Base-by-base conservation (phyloP, 106 monocot genomes). In the Allium fistulosum region DNA sequence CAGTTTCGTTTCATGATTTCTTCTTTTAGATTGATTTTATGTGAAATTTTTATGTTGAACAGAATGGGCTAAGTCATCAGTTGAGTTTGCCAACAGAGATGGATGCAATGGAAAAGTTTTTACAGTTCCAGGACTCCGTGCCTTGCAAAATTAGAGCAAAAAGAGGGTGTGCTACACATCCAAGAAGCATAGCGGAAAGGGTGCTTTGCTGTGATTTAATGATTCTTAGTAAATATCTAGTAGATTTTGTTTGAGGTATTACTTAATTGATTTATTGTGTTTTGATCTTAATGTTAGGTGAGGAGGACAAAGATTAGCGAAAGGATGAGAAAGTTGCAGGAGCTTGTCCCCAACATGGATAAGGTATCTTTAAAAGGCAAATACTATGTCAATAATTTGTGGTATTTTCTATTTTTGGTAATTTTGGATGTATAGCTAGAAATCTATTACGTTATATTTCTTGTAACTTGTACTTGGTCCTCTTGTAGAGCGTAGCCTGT, bases 281-380 rank as follows among this genome's bases (percentile, higher is more conserved):
- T 11, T 55, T 37, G 37, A 37, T 37, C 37, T 37, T 37, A 37
- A 37, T 37, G 37, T 62, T 84, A 97, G 96, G 92, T 92, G 57
- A 78, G 97, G 66, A 92, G 97, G 51, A 99, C 97, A 0, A 71
- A 80, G 59, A 99, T 99, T 66, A 99, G 97, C 48, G 97, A 99
- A 59, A 71, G 97, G 62, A 99, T 99, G 84, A 80, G 92, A 77
- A 99, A 92, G 74, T 76, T 99, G 16, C 97, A 99, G 71, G 97
- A 92, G 68, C 82, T 99, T 8, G 97, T 99, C 7, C 97, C 97
- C 11, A 99, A 92, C 77, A 99, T 99, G 97, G 97, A 99, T 62
- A 99, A 99, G 97, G 97, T 99, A 87, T 17, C n/a, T 49, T 48
- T 27, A 13, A 8, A 67, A 66, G 46, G 11, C 46, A 51, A 11